Conservation (phyloP, 192 early-diverging fungal species). For the Coemansia sp. region DNA sequence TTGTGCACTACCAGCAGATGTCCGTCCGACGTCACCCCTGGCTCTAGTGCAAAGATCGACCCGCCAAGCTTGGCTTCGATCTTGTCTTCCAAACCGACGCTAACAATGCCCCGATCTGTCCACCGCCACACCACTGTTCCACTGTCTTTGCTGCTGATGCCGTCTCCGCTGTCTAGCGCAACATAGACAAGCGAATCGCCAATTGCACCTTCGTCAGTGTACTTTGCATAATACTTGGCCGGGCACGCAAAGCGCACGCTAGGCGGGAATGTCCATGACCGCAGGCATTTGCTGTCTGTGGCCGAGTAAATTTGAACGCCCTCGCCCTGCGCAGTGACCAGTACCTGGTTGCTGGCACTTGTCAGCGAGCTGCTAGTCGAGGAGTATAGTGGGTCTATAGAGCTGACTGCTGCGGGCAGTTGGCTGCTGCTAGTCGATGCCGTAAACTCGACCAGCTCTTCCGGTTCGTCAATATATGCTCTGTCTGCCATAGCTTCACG, state of each 20-base stretch:
- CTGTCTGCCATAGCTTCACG: constrained; percentile 21
- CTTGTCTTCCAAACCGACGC: constrained; percentile 49
- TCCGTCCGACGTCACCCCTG: constrained; percentile 26
- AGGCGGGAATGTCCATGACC: constrained; percentile 53
- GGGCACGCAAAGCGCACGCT: constrained; percentile 51
- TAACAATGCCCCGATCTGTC: constrained; percentile 48
- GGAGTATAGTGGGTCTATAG: constrained; percentile 31
- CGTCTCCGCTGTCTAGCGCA: constrained; percentile 31
- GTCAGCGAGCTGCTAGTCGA: background rate
- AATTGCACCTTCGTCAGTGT: constrained; percentile 9
- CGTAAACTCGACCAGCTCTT: constrained; percentile 47
- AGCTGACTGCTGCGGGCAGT: constrained; percentile 48
- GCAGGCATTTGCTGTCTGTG: constrained; percentile 49
- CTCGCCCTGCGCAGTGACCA: constrained; percentile 44
- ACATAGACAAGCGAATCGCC: constrained; percentile 37
- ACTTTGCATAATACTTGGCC: constrained; percentile 33
- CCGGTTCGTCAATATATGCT: constrained; percentile 42
- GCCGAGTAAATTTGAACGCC: constrained; percentile 51
- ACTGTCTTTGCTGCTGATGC: constrained; percentile 3
- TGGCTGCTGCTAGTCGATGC: constrained; percentile 31
- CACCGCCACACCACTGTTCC: constrained; percentile 48
- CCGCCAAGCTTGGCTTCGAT: constrained; percentile 13
- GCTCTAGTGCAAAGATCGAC: constrained; percentile 36
- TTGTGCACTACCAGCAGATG: constrained; percentile 40
- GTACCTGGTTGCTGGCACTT: constrained; percentile 22